Conservation (phyloP, 23 red algal genomes). For the Cyanidioschyzon merolae region DNA sequence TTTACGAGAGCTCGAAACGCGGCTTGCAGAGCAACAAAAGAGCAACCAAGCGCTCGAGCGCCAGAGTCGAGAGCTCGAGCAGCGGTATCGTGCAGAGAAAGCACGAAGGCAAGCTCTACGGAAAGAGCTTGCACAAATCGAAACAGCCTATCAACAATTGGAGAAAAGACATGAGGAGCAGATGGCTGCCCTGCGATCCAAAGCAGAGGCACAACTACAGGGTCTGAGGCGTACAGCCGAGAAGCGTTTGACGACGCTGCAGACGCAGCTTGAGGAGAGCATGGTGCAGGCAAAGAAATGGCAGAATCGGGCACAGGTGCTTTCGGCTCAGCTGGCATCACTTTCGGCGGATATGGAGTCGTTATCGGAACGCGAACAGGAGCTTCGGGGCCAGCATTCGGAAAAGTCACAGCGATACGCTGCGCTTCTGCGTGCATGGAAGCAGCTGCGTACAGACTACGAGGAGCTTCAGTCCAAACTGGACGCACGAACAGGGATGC, state of each 20-base stretch:
- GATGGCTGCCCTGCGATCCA: not conserved
- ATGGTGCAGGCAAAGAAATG: not conserved
- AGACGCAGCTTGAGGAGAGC: not conserved
- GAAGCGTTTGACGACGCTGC: not conserved
- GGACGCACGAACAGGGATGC: not conserved
- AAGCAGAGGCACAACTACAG: not conserved
- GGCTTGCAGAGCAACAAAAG: not conserved
- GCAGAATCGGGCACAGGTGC: not conserved
- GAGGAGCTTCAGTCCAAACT: not conserved
- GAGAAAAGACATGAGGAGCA: not conserved
- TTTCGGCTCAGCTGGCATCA: not conserved
- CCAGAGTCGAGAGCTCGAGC: not conserved
- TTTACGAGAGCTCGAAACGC: not conserved
- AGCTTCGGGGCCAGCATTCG: not conserved
- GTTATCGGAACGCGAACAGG: not conserved
- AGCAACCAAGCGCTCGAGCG: not conserved
- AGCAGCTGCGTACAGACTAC: not conserved
- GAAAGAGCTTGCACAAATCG: not conserved
- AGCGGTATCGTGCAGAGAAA: not conserved
- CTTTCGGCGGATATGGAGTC: not conserved
- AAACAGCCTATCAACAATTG: not conserved
- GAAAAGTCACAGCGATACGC: not conserved
- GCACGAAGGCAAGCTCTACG: not conserved
- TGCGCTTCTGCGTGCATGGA: not conserved
- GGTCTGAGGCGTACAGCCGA: not conserved